These are phyloP conservation scores for Barnettozyma wickerhamii DNA, from an alignment of 805 yeast genomes.

Conservation along the genomic window DNA sequence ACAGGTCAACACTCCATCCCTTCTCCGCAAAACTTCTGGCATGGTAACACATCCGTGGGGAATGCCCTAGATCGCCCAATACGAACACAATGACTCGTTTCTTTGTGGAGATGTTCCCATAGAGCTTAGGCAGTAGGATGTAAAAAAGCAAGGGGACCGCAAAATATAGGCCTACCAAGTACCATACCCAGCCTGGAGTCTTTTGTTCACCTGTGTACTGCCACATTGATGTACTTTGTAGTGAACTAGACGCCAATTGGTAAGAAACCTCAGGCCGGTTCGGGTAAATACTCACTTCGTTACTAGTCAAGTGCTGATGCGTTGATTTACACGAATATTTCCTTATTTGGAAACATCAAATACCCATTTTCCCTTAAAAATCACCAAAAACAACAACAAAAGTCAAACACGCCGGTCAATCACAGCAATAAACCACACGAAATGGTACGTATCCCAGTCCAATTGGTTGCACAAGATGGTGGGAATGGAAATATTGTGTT, in stretches of 20 bases:
- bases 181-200: constrained; percentile 35
- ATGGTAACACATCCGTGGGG: constrained; percentile 93
- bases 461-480: too few species aligned
- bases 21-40: constrained; percentile 66
- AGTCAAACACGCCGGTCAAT: too few species aligned
- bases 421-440: too few species aligned
- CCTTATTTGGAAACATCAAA: not conserved
- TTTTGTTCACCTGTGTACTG: not conserved
- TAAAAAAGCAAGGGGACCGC: constrained; percentile 33
- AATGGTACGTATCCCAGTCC: too few species aligned
- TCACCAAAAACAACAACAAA: too few species aligned
- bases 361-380: too few species aligned
- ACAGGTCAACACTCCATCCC: constrained; percentile 73
- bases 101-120: constrained; percentile 32
- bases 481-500: too few species aligned
- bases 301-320: too few species aligned
- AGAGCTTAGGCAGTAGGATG: constrained; percentile 30
- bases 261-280: too few species aligned
- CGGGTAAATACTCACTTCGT: too few species aligned
- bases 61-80: constrained; percentile 89
- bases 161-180: constrained; percentile 42
- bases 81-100: constrained; percentile 74
- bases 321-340: too few species aligned
- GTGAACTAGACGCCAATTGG: too few species aligned
- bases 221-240: not conserved